Evolutionary conservation across 1,284 basidiomycete genomes (phyloP).

Genomic region (Schizopora paradoxa): DNA sequence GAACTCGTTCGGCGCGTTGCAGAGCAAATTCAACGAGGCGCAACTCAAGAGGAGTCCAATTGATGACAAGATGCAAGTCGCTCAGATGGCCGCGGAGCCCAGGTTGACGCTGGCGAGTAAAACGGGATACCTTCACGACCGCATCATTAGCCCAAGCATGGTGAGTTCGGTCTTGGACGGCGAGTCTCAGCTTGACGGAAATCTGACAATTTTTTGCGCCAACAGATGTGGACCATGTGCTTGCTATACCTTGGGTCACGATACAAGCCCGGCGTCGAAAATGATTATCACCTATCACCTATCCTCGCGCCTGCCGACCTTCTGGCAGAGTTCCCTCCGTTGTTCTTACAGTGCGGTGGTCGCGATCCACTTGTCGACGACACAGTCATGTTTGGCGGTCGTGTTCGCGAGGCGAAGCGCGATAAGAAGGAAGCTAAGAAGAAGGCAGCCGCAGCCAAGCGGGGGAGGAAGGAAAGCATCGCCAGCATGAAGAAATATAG

Average conservation of each 20-base stretch:
- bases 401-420: constrained; percentile 88
- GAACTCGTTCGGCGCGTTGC: too few relatives aligned
- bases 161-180: constrained; percentile 41
- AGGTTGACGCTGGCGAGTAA: constrained; percentile 94
- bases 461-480: constrained; percentile 23
- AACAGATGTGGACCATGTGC: constrained; percentile 96
- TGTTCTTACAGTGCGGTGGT: constrained; percentile 91
- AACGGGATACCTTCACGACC: constrained; percentile 90
- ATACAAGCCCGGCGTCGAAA: constrained; percentile 87
- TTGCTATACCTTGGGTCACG: constrained; percentile 94
- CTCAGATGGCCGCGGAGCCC: constrained; percentile 28
- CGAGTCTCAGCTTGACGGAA: neutral
- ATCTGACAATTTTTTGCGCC: neutral
- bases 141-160: constrained; percentile 89
- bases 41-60: too few relatives aligned
- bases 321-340: constrained; percentile 88
- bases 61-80: neutral
- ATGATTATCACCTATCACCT: constrained; percentile 93
- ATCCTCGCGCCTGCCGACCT: constrained; percentile 82
- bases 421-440: constrained; percentile 39
- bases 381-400: constrained; percentile 91
- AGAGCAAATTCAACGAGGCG: too few relatives aligned
- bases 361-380: constrained; percentile 97
- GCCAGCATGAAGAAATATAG: too few relatives aligned
- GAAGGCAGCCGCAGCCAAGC: constrained; percentile 6